A percentile compares a stretch with the other conserved stretches of the same genome.
Evolutionary conservation across 2,329 filamentous ascomycete species (phyloP).

Genomic region (Catunica adiposa): DNA sequence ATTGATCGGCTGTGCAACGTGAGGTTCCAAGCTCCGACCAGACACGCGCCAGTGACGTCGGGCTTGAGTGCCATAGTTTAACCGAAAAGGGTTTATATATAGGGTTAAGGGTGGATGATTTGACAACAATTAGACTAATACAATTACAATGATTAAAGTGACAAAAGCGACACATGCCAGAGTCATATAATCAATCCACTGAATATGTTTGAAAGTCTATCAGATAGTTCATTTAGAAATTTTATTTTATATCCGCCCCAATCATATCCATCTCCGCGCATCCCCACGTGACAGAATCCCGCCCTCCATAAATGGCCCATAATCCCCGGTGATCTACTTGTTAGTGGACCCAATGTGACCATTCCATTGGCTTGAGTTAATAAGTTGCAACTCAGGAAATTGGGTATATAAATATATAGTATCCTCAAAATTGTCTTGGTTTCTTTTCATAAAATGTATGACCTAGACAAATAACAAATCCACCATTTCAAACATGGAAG

Average conservation of each 20-base stretch:
- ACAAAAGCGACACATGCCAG: no score
- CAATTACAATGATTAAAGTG: no score
- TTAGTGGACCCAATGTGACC: not conserved
- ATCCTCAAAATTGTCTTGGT: no score
- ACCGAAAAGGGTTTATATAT: not conserved
- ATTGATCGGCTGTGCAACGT: no score
- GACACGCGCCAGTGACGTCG: no score
- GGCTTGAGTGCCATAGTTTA: not conserved
- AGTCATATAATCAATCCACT: no score
- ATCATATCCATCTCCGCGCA: not conserved
- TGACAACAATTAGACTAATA: no score
- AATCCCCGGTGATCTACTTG: not conserved
- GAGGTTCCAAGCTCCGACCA: no score
- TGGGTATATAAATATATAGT: not conserved
- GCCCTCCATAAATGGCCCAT: not conserved
- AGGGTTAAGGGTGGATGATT: not conserved
- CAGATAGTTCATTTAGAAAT: no score
- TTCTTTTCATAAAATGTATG: not conserved
- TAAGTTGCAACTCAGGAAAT: not conserved
- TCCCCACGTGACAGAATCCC: not conserved
- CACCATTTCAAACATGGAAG: conserved; percentile 39
- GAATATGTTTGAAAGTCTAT: no score
- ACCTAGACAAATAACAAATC: not conserved
- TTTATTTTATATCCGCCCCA: not conserved
- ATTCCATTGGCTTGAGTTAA: not conserved